Evolutionary conservation across 176 grass and related monocot species (phyloP), one percentile per base, ranked within the genome.

Genomic region (sorghum (Sorghum bicolor)): DNA sequence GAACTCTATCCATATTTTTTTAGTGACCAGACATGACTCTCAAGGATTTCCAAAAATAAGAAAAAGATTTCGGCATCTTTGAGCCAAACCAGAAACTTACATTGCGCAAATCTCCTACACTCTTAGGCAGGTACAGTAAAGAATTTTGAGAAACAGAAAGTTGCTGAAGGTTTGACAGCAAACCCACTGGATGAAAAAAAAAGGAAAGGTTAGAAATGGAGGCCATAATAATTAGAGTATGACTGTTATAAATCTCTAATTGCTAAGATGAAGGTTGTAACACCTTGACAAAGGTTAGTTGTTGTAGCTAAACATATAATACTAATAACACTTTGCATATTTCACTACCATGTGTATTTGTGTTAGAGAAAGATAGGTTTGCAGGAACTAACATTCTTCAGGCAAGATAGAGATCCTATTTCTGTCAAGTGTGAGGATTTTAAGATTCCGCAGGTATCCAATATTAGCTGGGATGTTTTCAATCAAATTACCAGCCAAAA

Each of bases 351-450:
- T 57, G 22, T 61, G 57, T 61, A 25, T 61, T 61, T 12, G 57
- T 61, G 57, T 68, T 33, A 25, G 13, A 32, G 16, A 67, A 80
- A 80, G 22, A 70, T 19, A 61, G 48, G 78, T 60, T 47, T 6
- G 11, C 45, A 84, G n/a, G 84, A 87, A 93, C 88, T 93, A 90
- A 95, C 96, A 94, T 90, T 95, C 89, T 73, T 98, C 93, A 81
- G 96, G 93, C 58, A 98, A 92, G 30, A 76, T 62, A 53, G 89
- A 44, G 24, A 98, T 90, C 64, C 43, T 90, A 89, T 98, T 95
- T 90, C 96, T 85, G 83, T 98, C 96, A 72, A 98, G 93, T n/a
- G 87, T 92, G 48, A 98, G 76, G 86, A 94, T 80, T 88, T 98
- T 98, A 52, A 98, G 82, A 39, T 88, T 90, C 66, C 68, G 82